These are phyloP conservation scores for Hypomontagnella monticulosa DNA, from an alignment of 495 filamentous ascomycete species.

Conservation along the genomic window DNA sequence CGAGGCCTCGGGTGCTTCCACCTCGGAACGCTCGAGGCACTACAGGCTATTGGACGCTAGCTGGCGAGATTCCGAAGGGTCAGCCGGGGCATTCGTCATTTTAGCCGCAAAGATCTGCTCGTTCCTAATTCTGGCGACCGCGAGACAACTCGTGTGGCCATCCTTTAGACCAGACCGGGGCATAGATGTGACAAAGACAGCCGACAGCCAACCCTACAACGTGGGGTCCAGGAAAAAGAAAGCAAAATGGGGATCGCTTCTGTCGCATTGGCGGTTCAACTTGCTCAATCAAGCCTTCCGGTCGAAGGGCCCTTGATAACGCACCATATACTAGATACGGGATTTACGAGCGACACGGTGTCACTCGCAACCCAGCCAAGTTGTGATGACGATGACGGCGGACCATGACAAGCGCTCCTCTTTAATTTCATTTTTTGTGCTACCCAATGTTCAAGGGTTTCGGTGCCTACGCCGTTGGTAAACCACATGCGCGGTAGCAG, in stretches of 20 bases:
- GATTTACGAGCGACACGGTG: conserved; percentile 33
- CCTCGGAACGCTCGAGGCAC: conserved; percentile 11
- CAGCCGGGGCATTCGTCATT: conserved; percentile 31
- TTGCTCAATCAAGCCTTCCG: conserved; percentile 41
- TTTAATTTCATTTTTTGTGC: conserved; percentile 13
- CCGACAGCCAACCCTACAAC: conserved; percentile 9
- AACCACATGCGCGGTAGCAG: conserved; percentile 13
- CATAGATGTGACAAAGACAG: conserved; percentile 16
- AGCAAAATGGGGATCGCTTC: conserved; percentile 18
- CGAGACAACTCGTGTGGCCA: conserved; percentile 29
- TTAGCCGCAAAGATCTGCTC: conserved; percentile 38
- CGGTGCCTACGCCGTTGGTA: conserved; percentile 20
- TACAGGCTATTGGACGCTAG: conserved; percentile 23
- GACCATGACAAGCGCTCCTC: conserved; percentile 3
- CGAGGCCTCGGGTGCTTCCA: conserved; percentile 37
- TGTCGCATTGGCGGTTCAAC: conserved; percentile 38
- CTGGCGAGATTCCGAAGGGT: conserved; percentile 31
- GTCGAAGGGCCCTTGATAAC: conserved; percentile 25
- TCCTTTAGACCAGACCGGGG: conserved; percentile 13
- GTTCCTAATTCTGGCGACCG: conserved; percentile 28
- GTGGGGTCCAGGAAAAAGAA: conserved; percentile 28
- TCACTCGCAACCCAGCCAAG: conserved; percentile 23
- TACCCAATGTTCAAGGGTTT: conserved; percentile 7
- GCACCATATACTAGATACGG: conserved; percentile 38
- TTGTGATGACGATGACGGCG: conserved; percentile 2